A percentile compares a stretch with the other conserved stretches of the same genome.
These are phyloP conservation scores for Amphicarpaea edgeworthii DNA, from an alignment of 306 rosid genomes.

Conservation along the genomic window DNA sequence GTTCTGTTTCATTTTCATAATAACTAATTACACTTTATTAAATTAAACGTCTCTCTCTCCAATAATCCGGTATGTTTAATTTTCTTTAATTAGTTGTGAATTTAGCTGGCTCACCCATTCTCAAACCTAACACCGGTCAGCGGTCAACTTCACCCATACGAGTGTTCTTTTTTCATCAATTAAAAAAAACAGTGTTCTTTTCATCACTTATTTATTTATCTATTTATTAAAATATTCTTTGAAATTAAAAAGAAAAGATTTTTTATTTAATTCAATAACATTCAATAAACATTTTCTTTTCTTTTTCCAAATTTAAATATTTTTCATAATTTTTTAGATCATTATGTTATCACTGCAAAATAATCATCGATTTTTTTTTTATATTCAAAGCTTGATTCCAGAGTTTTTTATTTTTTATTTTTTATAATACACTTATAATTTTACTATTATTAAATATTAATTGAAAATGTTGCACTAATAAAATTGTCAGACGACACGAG, in stretches of 20 bases:
- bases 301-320: no score
- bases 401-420: no score
- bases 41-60: background rate
- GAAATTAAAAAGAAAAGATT: background rate
- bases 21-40: background rate
- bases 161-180: background rate
- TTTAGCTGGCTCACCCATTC: slow-evolving; percentile 1
- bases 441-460: background rate
- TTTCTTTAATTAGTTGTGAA: background rate
- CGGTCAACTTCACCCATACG: background rate
- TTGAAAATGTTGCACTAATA: background rate
- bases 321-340: background rate
- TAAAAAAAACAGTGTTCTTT: background rate
- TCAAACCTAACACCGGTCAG: background rate
- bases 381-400: no score
- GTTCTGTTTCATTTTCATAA: background rate
- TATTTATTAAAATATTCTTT: background rate
- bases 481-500: slow-evolving; percentile 14
- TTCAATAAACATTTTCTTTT: background rate
- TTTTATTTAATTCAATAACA: background rate
- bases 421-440: background rate
- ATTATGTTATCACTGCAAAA: no score
- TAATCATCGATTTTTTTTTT: no score
- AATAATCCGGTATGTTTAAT: background rate
- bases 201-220: background rate